These are phyloP conservation scores for Lupinus albus DNA, from an alignment of 306 rosid species.

Conservation along the genomic window DNA sequence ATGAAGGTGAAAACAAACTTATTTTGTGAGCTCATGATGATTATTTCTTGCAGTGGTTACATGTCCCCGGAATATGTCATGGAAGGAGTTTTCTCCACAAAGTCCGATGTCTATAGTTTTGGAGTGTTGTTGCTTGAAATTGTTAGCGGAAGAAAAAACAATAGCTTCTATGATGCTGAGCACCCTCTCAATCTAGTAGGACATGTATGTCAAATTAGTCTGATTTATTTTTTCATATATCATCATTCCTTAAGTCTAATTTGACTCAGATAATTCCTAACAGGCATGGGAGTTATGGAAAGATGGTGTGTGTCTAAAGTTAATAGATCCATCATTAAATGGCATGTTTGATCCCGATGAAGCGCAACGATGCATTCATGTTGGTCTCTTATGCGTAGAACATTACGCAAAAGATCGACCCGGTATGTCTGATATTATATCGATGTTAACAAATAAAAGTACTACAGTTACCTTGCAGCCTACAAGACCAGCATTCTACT, in stretches of 20 bases:
- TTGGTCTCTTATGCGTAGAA: constrained; percentile 39
- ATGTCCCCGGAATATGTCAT: constrained; percentile 29
- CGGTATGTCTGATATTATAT: constrained; percentile 31
- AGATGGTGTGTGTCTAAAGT: constrained; percentile 1
- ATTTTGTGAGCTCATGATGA: neutral
- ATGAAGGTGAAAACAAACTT: neutral
- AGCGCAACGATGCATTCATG: constrained; percentile 38
- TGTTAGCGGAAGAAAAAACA: constrained; percentile 20
- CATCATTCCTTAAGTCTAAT: neutral
- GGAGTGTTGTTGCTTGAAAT: neutral
- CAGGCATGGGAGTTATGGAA: constrained; percentile 43
- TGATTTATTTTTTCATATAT: no score
- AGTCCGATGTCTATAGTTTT: neutral
- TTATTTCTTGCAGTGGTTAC: neutral
- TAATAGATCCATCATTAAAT: constrained; percentile 24
- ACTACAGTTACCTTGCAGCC: neutral
- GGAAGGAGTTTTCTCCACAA: constrained; percentile 3
- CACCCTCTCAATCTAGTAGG: constrained; percentile 2
- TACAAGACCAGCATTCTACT: constrained; percentile 39
- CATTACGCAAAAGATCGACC: constrained; percentile 37
- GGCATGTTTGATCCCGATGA: constrained; percentile 20
- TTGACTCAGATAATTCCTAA: neutral
- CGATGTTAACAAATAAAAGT: constrained; percentile 35
- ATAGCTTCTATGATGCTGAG: neutral
- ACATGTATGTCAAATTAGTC: constrained; percentile 2